Base-by-base conservation (phyloP, 2,329 filamentous ascomycete species). In the Venturia pyrina region DNA sequence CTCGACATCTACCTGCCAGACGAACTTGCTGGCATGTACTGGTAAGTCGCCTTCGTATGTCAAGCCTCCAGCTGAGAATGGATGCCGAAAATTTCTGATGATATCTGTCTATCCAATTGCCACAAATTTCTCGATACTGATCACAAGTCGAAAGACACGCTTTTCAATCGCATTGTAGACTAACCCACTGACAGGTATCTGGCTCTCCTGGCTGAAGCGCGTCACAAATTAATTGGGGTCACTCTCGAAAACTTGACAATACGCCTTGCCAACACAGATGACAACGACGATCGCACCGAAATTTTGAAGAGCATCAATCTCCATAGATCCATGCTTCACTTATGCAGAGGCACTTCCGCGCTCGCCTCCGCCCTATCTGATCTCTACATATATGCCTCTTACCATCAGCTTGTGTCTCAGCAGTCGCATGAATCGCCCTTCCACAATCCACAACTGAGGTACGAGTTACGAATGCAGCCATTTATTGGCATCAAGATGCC, bases 21-120 rank as follows among this genome's bases (percentile, higher is more conserved):
- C 74, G 95, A 99, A 75, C 81, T 95, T 11, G 84, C 87, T 0
- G 87, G 86, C 32, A 96, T 97, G 89, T 98, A 98, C 75, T 95
- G 89, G 87, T 78, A 37, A 34, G 53, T 59, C 17, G 28, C 32
- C n/a, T 19, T 21, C 48, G 13, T 28, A 5, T 5, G 28, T 8
- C 48, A 28, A 21, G 15, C 48, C 10, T 10, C 21, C 10, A 53
- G 13, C 21, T 28, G 10, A 40, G 6, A 15, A 40, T 53, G 3
- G 48, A 53, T 24, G 19, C 1, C 50, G 24, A 57, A n/a, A 28
- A 28, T 57, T 3, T 15, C 48, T 21, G 48, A 6, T 4, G 15
- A 28, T 11, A 8, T 53, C 21, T 15, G 21, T 11, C 46, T 3
- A 1, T 1, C 4, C 2, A 21, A 15, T 53, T 53, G 48, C 21